phyloP scores from a whole-genome alignment of 2,329 filamentous ascomycete species.

The Chrysoporthe austroafricana region DNA sequence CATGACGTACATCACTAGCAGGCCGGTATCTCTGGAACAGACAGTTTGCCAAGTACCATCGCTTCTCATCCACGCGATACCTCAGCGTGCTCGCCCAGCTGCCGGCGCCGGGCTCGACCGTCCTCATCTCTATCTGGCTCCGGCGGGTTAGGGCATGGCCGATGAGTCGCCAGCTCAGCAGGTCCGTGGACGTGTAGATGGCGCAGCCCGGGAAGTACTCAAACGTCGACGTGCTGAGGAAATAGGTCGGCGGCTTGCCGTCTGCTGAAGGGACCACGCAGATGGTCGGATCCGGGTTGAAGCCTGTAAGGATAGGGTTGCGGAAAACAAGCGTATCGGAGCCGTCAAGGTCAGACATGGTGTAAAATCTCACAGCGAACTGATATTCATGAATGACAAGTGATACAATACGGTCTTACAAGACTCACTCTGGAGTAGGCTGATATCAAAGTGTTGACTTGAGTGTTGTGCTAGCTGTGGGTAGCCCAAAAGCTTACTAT shows the following conservation, averaged over 20 bases:
- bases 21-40: conserved; percentile 49
- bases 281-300: conserved; percentile 64
- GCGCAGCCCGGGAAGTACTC: conserved; percentile 65
- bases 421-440: background rate
- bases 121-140: conserved; percentile 56
- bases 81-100: conserved; percentile 53
- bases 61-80: conserved; percentile 42
- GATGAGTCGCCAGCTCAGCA: conserved; percentile 57
- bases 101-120: conserved; percentile 55
- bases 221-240: conserved; percentile 64
- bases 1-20: conserved; percentile 35
- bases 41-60: conserved; percentile 52
- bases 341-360: conserved; percentile 10
- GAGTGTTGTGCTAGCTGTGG: background rate
- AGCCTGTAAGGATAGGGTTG: conserved; percentile 62
- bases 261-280: conserved; percentile 41
- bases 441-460: background rate
- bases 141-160: conserved; percentile 55
- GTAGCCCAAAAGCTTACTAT: conserved; percentile 11
- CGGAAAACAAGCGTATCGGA: conserved; percentile 33
- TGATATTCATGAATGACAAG: background rate
- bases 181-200: conserved; percentile 60
- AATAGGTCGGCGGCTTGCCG: conserved; percentile 47
- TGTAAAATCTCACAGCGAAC: too few relatives aligned
- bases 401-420: too few relatives aligned